Evolutionary conservation across 1,284 basidiomycete species (phyloP), one percentile per base, ranked within the genome.

Genomic region (Apiotrichum akiyoshidainum): DNA sequence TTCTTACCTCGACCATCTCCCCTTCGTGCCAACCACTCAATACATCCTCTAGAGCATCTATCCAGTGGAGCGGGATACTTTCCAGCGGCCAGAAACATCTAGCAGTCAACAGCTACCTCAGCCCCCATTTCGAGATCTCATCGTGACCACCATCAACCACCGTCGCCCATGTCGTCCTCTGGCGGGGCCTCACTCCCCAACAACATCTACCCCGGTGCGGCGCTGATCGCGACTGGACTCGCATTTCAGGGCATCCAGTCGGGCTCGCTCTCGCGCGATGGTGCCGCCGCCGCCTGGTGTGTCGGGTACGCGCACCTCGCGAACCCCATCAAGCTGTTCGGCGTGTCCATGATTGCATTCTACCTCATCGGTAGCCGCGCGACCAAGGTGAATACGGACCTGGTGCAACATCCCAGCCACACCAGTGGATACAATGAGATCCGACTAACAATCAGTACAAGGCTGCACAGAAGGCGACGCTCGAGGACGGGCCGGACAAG

Each of bases 351-450:
- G 66, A 84, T 94, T 57, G 83, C 84, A 0, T 92, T 96, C 77
- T 94, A 95, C 75, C 80, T 93, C 19, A 68, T 86, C 1, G 92
- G 87, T 0, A 90, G 88, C 52, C 81, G 85, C 52, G 92, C 91
- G 0, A 96, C 93, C 7, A 93, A 92, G 83, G 86, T 87, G 59
- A 85, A 88, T 22, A 4, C 9, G 17, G 26, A 4, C 34, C 19
- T 19, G n/a, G n/a, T n/a, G n/a, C n/a, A n/a, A n/a, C n/a, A n/a
- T n/a, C n/a, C n/a, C n/a, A n/a, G n/a, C n/a, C n/a, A n/a, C n/a
- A n/a, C n/a, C n/a, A n/a, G n/a, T n/a, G n/a, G n/a, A 17, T 13
- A 10, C 19, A n/a, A n/a, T n/a, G 34, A 31, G 14, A 16, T 12
- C 31, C 33, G 17, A 33, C 41, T 58, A 46, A 61, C 35, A 19